Percentiles rank a stretch among this genome's conserved stretches.
Evolutionary conservation across 768 basidiomycete genomes (phyloP).

Genomic region (Tephrocybe rancida): DNA sequence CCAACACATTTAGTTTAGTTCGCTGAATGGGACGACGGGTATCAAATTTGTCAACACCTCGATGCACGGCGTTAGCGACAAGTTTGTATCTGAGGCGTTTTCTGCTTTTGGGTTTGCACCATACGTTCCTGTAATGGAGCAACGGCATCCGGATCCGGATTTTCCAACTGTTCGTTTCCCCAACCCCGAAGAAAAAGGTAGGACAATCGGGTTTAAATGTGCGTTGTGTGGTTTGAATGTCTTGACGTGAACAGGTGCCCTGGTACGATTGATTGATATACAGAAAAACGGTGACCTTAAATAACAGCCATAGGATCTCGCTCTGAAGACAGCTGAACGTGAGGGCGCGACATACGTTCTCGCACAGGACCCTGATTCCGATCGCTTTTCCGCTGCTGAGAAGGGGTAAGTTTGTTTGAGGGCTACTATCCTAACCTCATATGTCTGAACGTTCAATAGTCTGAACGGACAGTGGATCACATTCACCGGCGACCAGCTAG

Average conservation of each 20-base stretch:
- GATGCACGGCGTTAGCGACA: slow-evolving; percentile 87
- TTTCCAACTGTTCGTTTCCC: slow-evolving; percentile 87
- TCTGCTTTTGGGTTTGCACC: slow-evolving; percentile 57
- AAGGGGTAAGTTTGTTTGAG: slow-evolving; percentile 55
- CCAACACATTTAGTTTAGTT: not conserved
- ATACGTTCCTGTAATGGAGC: slow-evolving; percentile 63
- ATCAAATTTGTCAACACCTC: slow-evolving; percentile 83
- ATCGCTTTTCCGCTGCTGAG: slow-evolving; percentile 81
- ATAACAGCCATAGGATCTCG: slow-evolving; percentile 57
- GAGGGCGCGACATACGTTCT: slow-evolving; percentile 65
- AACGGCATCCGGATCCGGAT: slow-evolving; percentile 77
- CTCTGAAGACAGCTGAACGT: slow-evolving; percentile 60
- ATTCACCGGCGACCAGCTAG: slow-evolving; percentile 89
- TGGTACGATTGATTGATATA: slow-evolving; percentile 33
- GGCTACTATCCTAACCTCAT: no score
- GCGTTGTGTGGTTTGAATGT: not conserved
- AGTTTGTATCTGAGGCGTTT: slow-evolving; percentile 61
- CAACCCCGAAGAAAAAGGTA: slow-evolving; percentile 90
- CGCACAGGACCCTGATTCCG: slow-evolving; percentile 90
- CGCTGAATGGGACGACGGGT: slow-evolving; percentile 36
- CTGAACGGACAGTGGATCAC: slow-evolving; percentile 61
- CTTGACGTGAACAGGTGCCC: slow-evolving; percentile 39
- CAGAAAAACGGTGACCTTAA: slow-evolving; percentile 2
- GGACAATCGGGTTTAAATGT: not conserved
- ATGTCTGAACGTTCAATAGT: slow-evolving; percentile 22